A percentile compares a stretch with the other conserved stretches of the same genome.
Conservation (phyloP, 352 stramenopile species). For the Plasmopara viticola region DNA sequence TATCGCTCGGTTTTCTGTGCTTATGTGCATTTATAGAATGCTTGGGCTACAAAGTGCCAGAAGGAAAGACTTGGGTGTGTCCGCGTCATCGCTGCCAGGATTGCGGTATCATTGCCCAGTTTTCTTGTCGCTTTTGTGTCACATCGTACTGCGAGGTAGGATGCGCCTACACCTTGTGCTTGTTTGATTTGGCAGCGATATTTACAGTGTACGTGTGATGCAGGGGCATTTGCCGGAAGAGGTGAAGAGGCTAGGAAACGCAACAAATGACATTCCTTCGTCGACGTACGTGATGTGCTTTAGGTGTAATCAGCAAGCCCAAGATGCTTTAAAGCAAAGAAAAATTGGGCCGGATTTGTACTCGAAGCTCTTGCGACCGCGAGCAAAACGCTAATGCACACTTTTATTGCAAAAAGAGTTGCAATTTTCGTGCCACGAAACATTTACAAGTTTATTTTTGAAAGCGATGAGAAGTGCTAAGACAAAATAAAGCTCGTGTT, state of each 20-base stretch:
- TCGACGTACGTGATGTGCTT: constrained; percentile 58
- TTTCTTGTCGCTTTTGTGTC: constrained; percentile 65
- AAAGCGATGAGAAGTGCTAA: constrained; percentile 22
- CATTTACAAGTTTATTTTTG: background rate
- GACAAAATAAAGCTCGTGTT: constrained; percentile 89
- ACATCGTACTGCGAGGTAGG: constrained; percentile 63
- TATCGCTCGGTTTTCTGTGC: background rate
- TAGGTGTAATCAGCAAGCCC: constrained; percentile 33
- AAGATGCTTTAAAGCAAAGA: constrained; percentile 29
- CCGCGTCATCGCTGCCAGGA: constrained; percentile 61
- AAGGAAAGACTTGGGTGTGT: constrained; percentile 56
- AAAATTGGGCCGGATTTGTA: constrained; percentile 42
- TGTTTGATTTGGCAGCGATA: background rate
- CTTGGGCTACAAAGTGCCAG: constrained; percentile 51
- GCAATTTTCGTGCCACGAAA: background rate
- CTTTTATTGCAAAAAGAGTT: no score
- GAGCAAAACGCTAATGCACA: background rate
- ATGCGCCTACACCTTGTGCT: background rate
- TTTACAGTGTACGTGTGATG: background rate
- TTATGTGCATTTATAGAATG: constrained; percentile 37
- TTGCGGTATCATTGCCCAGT: constrained; percentile 50
- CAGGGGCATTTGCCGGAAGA: constrained; percentile 46
- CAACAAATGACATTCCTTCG: constrained; percentile 41
- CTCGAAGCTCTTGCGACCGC: constrained; percentile 28
- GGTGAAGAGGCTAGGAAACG: constrained; percentile 35